Conservation (phyloP, 2,329 filamentous ascomycete genomes). For the Aspergillus transmontanensis region DNA sequence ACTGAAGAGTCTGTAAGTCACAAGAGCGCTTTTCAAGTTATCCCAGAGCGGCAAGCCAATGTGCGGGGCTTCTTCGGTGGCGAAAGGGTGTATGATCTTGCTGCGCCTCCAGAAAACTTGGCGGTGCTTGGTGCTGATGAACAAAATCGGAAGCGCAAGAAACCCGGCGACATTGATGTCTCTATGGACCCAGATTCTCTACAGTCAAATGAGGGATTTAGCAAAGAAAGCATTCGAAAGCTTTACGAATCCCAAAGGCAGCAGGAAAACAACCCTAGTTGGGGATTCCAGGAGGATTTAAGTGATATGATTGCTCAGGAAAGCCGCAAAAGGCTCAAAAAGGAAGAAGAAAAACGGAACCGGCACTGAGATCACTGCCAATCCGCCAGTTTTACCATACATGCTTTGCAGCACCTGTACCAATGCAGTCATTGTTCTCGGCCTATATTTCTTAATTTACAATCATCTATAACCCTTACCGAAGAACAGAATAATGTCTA, state of each 20-base stretch:
- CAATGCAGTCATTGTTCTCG: not conserved
- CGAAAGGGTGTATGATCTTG: slow-evolving; percentile 89
- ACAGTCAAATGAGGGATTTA: slow-evolving; percentile 72
- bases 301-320: slow-evolving; percentile 96
- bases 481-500: not conserved
- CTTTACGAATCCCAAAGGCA: slow-evolving; percentile 75
- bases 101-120: slow-evolving; percentile 58
- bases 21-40: slow-evolving; percentile 81
- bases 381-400: not conserved
- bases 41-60: slow-evolving; percentile 83
- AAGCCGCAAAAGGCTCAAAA: slow-evolving; percentile 84
- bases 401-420: not conserved
- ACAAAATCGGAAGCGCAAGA: slow-evolving; percentile 81
- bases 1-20: slow-evolving; percentile 78
- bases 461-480: not conserved
- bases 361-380: slow-evolving; percentile 46
- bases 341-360: slow-evolving; percentile 75
- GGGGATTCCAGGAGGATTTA: slow-evolving; percentile 84
- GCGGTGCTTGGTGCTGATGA: slow-evolving; percentile 81
- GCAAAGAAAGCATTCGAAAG: slow-evolving; percentile 78
- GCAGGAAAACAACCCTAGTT: slow-evolving; percentile 68
- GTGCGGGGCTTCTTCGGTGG: slow-evolving; percentile 95
- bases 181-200: slow-evolving; percentile 85
- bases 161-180: slow-evolving; percentile 92
- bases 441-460: not conserved